A percentile compares a stretch with the other conserved stretches of the same genome.
phyloP scores from a whole-genome alignment of 495 filamentous ascomycete species.

The Podospora pseudopauciseta region DNA sequence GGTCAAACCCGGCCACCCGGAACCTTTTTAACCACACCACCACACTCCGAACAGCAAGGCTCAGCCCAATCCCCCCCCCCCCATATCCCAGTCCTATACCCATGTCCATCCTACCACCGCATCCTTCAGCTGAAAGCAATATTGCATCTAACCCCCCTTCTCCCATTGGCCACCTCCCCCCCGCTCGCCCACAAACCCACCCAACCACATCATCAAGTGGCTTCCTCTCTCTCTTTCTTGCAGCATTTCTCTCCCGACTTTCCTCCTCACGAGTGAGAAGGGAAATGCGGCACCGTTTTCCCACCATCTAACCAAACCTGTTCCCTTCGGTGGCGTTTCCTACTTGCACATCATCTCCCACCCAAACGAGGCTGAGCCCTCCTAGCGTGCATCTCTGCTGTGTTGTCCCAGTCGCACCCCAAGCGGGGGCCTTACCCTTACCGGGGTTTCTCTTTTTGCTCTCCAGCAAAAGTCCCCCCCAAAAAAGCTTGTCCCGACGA shows the following conservation, averaged over 20 bases:
- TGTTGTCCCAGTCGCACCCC: background rate
- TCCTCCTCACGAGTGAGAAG: background rate
- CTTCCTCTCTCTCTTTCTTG: background rate
- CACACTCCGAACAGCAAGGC: background rate
- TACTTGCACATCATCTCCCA: background rate
- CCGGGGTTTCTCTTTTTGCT: too few species aligned
- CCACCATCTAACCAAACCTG: background rate
- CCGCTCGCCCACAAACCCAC: too few species aligned
- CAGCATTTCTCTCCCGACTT: too few species aligned
- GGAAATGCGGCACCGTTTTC: background rate
- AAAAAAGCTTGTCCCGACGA: too few species aligned
- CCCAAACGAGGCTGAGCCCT: background rate
- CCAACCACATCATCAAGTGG: background rate
- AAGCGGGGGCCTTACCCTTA: background rate
- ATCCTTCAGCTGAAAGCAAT: background rate
- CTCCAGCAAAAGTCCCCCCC: too few species aligned
- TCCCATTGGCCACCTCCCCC: background rate
- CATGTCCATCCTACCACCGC: conserved; percentile 16
- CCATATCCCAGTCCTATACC: background rate
- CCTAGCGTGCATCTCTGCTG: background rate
- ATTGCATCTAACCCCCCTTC: background rate
- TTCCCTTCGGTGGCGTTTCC: background rate
- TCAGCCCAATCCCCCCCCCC: background rate
- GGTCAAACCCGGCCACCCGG: background rate
- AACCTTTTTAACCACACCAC: background rate